Evolutionary conservation across 2,329 filamentous ascomycete species (phyloP).

Genomic region (Stachybotrys echinatus): DNA sequence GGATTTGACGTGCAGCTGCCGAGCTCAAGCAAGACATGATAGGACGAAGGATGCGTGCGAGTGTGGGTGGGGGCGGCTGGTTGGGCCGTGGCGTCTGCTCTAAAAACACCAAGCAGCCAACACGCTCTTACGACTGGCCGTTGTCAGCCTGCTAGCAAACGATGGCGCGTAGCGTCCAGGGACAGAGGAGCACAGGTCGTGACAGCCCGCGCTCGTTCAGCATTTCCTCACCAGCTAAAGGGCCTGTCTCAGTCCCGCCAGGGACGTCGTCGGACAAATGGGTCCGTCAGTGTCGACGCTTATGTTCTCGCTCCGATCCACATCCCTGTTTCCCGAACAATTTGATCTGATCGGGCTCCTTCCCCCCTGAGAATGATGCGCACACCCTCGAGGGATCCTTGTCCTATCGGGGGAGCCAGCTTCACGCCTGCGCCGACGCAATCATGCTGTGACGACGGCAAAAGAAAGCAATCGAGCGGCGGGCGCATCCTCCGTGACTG

Average conservation of each 20-base stretch:
- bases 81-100: not conserved
- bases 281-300: too few relatives aligned
- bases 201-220: too few relatives aligned
- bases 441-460: not conserved
- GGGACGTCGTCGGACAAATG: too few relatives aligned
- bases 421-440: not conserved
- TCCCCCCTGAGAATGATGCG: not conserved
- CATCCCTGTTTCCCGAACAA: not conserved
- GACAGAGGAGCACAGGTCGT: not conserved
- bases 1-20: not conserved
- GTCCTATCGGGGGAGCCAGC: not conserved
- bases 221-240: too few relatives aligned
- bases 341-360: not conserved
- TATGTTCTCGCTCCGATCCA: not conserved
- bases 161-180: not conserved
- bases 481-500: not conserved
- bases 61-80: not conserved
- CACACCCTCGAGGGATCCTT: not conserved
- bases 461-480: not conserved
- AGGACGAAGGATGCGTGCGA: not conserved
- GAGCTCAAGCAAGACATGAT: not conserved
- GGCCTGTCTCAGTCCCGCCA: too few relatives aligned
- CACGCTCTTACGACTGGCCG: not conserved
- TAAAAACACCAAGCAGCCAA: too few relatives aligned
- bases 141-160: not conserved